Evolutionary conservation across 371 early-diverging fungal species (phyloP), one percentile per base, ranked within the genome.

Genomic region (Quaeritorhiza haematococci): DNA sequence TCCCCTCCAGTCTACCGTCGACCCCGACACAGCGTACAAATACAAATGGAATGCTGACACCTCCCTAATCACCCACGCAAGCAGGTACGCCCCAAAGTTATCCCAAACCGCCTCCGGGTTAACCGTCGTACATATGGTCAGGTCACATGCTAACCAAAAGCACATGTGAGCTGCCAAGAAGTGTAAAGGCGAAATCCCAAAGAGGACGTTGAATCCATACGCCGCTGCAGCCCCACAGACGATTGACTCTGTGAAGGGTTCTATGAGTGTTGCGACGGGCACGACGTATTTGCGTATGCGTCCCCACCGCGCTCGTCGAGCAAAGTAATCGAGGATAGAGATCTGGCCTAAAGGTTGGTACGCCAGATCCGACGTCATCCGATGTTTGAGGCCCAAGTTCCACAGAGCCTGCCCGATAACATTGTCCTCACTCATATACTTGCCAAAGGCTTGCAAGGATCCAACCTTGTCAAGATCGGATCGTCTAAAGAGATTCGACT

Each of bases 361-460:
- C 2, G 94, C 94, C 24, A 85, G 63, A 61, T 94, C 93, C 19
- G 80, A 76, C 21, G 90, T 88, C 88, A 94, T 91, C 27, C 73
- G 72, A 68, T 97, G 97, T 50, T 83, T 66, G 53, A 60, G 76
- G 4, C 93, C 93, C 55, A 76, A 70, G 51, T 78, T 75, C 90
- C 89, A 92, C 33, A 97, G 68, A 6, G 85, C 85, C 38, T 86
- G 86, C 6, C 91, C 97, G 49, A 96, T 85, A 48, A 90, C 82
- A 69, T 97, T 95, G 67, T 97, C 98, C 64, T 97, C 98, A 10
- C 90, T 87, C 84, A 96, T 84, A 72, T 82, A 94, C 65, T 89
- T 75, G 32, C 86, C 92, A 76, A 93, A 95, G 19, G 84, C 73
- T 6, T 67, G 81, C 33, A 97, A 68, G 0, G 95, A 96, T 3